Evolutionary conservation across 2,329 filamentous ascomycete species (phyloP).

Genomic region (Boeremia lycopersici): DNA sequence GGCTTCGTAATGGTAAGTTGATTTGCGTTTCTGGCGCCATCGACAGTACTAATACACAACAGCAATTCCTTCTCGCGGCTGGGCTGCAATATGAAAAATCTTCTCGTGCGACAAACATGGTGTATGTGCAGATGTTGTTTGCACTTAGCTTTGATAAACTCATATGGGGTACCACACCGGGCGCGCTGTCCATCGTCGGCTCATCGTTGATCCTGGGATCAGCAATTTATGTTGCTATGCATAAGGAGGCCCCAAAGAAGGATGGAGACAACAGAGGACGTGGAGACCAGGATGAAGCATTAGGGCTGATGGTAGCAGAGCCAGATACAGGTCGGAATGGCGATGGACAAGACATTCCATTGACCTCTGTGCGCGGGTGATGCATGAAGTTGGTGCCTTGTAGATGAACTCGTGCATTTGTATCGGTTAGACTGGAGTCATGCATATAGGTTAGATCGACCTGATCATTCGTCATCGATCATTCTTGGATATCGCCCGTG

Average conservation of each 20-base stretch:
- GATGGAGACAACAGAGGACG: constrained; percentile 17
- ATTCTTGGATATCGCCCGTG: not conserved
- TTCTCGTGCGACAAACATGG: constrained; percentile 67
- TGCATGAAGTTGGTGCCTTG: not conserved
- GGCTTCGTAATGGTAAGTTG: constrained; percentile 72
- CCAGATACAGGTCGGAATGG: constrained; percentile 21
- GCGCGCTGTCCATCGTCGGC: constrained; percentile 63
- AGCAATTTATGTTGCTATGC: constrained; percentile 68
- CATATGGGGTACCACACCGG: constrained; percentile 66
- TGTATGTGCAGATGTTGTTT: constrained; percentile 74
- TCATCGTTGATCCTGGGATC: constrained; percentile 68
- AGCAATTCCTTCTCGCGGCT: constrained; percentile 81
- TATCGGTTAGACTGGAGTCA: not conserved
- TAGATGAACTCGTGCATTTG: not conserved
- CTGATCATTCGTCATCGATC: not conserved
- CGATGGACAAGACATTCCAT: constrained; percentile 4
- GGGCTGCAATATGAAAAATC: constrained; percentile 75
- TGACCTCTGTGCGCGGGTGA: constrained; percentile 3
- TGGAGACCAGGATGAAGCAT: constrained; percentile 41
- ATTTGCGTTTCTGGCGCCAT: not conserved
- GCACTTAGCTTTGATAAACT: constrained; percentile 68
- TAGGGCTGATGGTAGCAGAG: constrained; percentile 35
- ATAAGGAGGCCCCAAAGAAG: constrained; percentile 50
- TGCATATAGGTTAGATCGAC: not conserved
- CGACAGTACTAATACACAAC: not conserved